Base-by-base conservation (phyloP, 2,329 filamentous ascomycete genomes). In the Cordyceps tenuipes region DNA sequence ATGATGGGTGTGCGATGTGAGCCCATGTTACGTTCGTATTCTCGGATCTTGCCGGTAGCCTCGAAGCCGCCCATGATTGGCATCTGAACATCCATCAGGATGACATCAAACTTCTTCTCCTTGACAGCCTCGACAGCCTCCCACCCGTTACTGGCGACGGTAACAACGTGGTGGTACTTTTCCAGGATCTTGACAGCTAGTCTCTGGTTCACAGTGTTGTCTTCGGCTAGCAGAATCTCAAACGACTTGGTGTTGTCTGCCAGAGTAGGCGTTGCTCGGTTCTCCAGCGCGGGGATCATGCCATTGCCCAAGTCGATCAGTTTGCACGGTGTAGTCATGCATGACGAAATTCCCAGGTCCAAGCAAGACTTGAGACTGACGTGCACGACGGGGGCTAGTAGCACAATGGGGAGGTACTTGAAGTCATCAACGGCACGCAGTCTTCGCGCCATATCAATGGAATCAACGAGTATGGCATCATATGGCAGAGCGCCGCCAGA, bases 11-110 rank as follows among this genome's bases (percentile, higher is more conserved):
- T 96, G 57, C 93, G 84, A 61, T 90, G 86, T 39, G 90, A 82
- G 59, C 87, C 87, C 66, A 90, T 84, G 64, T 87, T 89, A 62
- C 88, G 86, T 73, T 99, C 94, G 73, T 93, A 97, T 72, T 97
- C 91, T 68, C 94, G 86, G 66, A 99, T 99, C 78, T 96, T 96
- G 66, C 87, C 90, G 5, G 94, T 99, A 15, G 94, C 92, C 75
- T 99, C 94, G 71, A 99, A 97, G 49, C 94, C 94, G 71, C 94
- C 94, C 92, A 97, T 97, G 68, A 97, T 89, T n/a, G 94, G 94
- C 94, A 99, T 99, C 72, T 97, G 94, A 19, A 99, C 94, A 71
- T 99, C 94, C 94, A 99, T 99, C 53, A 99, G 82, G 64, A 99
- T 94, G 63, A 96, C 90, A 72, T 99, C 94, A 72, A 95, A 99